Evolutionary conservation across 2,329 filamentous ascomycete genomes (phyloP), one percentile per base, ranked within the genome.

Genomic region (Penicillium concentricum): DNA sequence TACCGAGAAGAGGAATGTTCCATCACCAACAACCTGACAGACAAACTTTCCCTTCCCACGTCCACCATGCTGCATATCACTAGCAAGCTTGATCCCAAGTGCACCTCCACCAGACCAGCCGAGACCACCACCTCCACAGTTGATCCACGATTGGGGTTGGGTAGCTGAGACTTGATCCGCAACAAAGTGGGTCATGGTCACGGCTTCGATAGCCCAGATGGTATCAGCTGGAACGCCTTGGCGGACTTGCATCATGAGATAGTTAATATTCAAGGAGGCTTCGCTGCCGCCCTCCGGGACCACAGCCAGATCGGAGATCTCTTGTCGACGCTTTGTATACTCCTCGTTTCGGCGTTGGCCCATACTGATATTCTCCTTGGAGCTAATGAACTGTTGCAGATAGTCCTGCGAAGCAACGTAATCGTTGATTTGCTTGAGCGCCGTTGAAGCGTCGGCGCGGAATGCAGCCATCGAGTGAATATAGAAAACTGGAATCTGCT

Each of bases 21-120:
- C 87, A 63, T 89, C 87, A 4, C 86, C 87, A 9, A 89, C 86
- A 55, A 89, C 81, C 63, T 86, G 83, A 55, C 82, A 83, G 2
- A 87, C 82, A 60, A 86, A 85, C 57, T 82, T 84, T 30, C 82
- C 82, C 63, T 84, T 81, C 42, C 75, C 76, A 1, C 63, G 69
- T 0, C 78, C 80, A 8, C 81, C 79, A 35, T 80, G 75, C 58
- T 80, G 73, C 2, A 73, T 72, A 48, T 87, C 82, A 0, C 81
- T 79, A 0, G 88, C 90, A 8, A 93, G 81, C 70, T 92, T 92
- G 68, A 92, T 87, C 2, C 90, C 90, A 3, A 93, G 72, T 0
- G 88, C 87, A 51, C 79, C 90, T 15, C 90, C 90, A 15, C 89
- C 90, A 12, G 86, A 89, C 90, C 90, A 93, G 2, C 90, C 90